Percentiles rank a stretch among this genome's conserved stretches.
phyloP scores from a whole-genome alignment of 1,284 basidiomycete species.

The Cutaneotrichosporon cutaneum region DNA sequence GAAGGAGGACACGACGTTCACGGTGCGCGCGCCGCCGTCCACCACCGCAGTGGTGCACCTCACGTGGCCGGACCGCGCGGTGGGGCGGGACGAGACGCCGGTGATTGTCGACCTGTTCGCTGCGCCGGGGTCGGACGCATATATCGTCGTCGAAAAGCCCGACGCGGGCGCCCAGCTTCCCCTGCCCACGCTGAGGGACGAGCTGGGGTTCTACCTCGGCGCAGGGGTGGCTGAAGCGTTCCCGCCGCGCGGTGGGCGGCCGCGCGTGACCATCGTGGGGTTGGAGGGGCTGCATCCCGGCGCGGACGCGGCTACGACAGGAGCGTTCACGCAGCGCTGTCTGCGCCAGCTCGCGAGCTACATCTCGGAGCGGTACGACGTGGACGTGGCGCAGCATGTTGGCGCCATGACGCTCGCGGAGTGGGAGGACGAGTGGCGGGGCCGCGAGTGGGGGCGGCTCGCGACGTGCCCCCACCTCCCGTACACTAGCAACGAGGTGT shows the following conservation, averaged over 20 bases:
- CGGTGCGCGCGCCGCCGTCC: not conserved
- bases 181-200: not conserved
- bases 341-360: not conserved
- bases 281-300: not conserved
- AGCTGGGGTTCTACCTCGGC: not conserved
- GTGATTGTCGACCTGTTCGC: conserved; percentile 1
- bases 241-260: not conserved
- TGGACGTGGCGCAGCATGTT: not conserved
- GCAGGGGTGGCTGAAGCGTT: not conserved
- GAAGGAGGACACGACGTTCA: not conserved
- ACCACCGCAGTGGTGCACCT: not conserved
- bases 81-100: not conserved
- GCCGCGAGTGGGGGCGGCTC: not conserved
- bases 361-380: not conserved
- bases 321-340: not conserved
- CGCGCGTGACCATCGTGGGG: not conserved
- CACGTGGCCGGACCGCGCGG: not conserved
- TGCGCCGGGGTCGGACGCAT: not conserved
- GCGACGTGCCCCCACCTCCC: not conserved
- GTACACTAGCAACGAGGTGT: not conserved
- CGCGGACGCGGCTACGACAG: not conserved
- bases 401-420: not conserved
- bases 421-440: not conserved
- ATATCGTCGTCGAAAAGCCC: not conserved
- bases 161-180: not conserved